A percentile compares a stretch with the other conserved stretches of the same genome.
Evolutionary conservation across 2,329 filamentous ascomycete genomes (phyloP).

Genomic region (Xylariaceae sp.): DNA sequence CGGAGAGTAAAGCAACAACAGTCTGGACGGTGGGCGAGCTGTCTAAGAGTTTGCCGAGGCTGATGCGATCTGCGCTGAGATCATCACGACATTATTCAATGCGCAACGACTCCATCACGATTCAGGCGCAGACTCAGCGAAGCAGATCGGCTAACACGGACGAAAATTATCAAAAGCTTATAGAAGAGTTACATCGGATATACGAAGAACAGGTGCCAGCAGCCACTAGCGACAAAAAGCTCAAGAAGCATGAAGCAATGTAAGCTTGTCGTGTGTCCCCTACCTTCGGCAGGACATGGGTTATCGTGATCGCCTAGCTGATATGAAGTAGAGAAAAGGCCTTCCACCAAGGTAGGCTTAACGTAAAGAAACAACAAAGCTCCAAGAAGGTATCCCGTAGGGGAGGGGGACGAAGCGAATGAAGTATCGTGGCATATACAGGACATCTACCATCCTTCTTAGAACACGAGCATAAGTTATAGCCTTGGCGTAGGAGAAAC

Average conservation of each 20-base stretch:
- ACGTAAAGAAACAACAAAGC: conserved; percentile 55
- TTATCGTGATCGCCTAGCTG: conserved; percentile 8
- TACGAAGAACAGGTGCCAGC: conserved; percentile 55
- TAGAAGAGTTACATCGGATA: conserved; percentile 54
- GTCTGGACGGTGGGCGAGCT: conserved; percentile 57
- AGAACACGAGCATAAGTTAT: too few relatives aligned
- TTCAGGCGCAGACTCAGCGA: conserved; percentile 61
- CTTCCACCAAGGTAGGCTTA: conserved; percentile 53
- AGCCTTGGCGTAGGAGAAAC: background rate
- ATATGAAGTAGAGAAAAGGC: conserved; percentile 50
- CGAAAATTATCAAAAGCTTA: conserved; percentile 58
- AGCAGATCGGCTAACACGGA: conserved; percentile 58
- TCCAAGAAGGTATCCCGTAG: conserved; percentile 57
- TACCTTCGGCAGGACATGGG: too few relatives aligned
- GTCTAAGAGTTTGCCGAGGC: conserved; percentile 50
- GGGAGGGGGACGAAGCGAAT: conserved; percentile 36
- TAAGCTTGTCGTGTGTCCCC: conserved; percentile 41
- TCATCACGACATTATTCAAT: conserved; percentile 60
- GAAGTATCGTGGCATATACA: background rate
- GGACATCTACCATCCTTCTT: too few relatives aligned
- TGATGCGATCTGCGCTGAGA: conserved; percentile 55
- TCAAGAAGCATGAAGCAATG: conserved; percentile 56
- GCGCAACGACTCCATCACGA: conserved; percentile 57
- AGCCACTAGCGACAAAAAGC: conserved; percentile 53
- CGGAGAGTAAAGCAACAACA: conserved; percentile 65